phyloP scores from a whole-genome alignment of 805 yeast genomes.

The Candida vartiovaarae region DNA sequence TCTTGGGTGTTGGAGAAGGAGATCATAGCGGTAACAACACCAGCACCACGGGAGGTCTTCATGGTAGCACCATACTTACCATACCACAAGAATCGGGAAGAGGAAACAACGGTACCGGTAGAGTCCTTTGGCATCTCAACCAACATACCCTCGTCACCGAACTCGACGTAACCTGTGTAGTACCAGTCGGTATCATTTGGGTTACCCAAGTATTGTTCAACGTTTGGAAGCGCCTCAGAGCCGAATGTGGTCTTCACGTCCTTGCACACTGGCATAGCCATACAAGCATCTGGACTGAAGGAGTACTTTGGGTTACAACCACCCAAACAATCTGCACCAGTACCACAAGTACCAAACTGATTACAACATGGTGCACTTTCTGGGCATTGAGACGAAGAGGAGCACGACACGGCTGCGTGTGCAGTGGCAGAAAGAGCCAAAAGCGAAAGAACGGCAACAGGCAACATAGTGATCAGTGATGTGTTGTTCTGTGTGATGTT shows the following conservation, averaged over 20 bases:
- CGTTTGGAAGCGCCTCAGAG: slow-evolving; percentile 21
- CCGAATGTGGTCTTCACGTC: slow-evolving; percentile 37
- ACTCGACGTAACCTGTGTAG: slow-evolving; percentile 47
- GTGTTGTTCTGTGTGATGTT: neutral
- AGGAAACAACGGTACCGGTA: slow-evolving; percentile 74
- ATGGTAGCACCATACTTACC: slow-evolving; percentile 69
- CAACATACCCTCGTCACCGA: slow-evolving; percentile 49
- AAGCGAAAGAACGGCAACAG: slow-evolving; percentile 6
- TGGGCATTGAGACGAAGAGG: slow-evolving; percentile 57
- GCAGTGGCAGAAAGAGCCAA: slow-evolving; percentile 3
- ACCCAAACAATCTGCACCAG: slow-evolving; percentile 72
- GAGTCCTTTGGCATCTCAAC: slow-evolving; percentile 77
- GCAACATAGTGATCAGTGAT: slow-evolving; percentile 1
- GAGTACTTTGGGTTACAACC: slow-evolving; percentile 68
- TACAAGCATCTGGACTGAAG: slow-evolving; percentile 50
- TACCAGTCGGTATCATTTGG: slow-evolving; percentile 61
- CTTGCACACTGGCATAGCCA: slow-evolving; percentile 78
- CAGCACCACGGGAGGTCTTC: slow-evolving; percentile 67
- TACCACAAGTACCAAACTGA: slow-evolving; percentile 72
- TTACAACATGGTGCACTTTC: slow-evolving; percentile 77
- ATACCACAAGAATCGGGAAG: slow-evolving; percentile 79
- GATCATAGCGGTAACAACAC: slow-evolving; percentile 85
- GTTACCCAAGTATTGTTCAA: slow-evolving; percentile 52
- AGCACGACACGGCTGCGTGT: slow-evolving; percentile 34
- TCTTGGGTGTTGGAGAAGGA: slow-evolving; percentile 79